Conservation (phyloP, 306 rosid genomes). For the Fragaria iinumae region DNA sequence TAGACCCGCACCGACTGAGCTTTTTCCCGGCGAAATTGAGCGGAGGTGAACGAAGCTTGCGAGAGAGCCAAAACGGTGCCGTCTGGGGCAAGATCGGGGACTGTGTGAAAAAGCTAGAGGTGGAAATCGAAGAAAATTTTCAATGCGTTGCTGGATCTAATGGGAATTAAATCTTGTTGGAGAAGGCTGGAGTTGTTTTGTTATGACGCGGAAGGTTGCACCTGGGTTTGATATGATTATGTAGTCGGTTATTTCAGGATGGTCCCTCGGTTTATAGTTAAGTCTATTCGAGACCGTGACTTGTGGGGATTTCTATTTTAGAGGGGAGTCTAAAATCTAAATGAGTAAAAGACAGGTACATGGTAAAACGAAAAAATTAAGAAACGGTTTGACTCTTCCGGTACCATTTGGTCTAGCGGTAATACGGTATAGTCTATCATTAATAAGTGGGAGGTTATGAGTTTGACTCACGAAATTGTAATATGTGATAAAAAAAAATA, state of each 20-base stretch:
- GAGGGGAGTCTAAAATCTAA: too few species aligned
- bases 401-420: too few species aligned
- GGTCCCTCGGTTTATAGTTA: background rate
- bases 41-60: background rate
- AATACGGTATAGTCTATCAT: too few species aligned
- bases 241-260: background rate
- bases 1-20: slow-evolving; percentile 19
- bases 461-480: too few species aligned
- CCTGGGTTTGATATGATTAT: background rate
- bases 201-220: background rate
- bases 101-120: background rate
- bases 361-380: too few species aligned
- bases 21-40: background rate
- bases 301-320: background rate
- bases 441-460: too few species aligned
- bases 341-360: too few species aligned
- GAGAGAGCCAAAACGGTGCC: slow-evolving; percentile 26
- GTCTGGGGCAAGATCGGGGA: slow-evolving; percentile 28
- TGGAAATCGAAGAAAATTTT: background rate
- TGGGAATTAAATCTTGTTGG: background rate
- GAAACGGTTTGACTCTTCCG: too few species aligned
- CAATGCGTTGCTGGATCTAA: slow-evolving; percentile 12
- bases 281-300: background rate
- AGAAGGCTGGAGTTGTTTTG: background rate
- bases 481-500: too few species aligned